Percentiles rank a stretch among this genome's conserved stretches.
These are phyloP conservation scores for Cardiospermum halicacabum DNA, from an alignment of 345 rosid species.

Conservation along the genomic window DNA sequence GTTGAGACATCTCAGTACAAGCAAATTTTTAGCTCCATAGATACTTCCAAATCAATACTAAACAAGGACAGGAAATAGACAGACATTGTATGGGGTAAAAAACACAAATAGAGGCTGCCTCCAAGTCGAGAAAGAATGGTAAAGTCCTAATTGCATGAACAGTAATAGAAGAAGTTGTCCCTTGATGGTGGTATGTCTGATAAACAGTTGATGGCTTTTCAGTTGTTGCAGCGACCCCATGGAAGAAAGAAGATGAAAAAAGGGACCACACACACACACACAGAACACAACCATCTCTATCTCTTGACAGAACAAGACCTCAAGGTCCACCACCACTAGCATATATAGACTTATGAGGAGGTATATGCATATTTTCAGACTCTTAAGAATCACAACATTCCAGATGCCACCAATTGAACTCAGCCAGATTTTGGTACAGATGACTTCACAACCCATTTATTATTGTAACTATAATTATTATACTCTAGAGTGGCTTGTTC, in stretches of 20 bases:
- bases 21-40: background rate
- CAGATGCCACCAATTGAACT: background rate
- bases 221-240: constrained; percentile 10
- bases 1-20: background rate
- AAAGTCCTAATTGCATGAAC: background rate
- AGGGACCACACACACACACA: constrained; percentile 12
- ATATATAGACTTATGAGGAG: background rate
- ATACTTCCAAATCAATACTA: background rate
- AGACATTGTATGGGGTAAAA: constrained; percentile 6
- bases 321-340: constrained; percentile 22
- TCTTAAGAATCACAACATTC: constrained; percentile 3
- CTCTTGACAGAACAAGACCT: constrained; percentile 16
- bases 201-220: constrained; percentile 21
- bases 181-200: constrained; percentile 13
- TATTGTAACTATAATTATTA: no score
- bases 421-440: constrained; percentile 8
- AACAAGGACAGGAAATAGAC: constrained; percentile 6
- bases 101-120: constrained; percentile 1
- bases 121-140: background rate
- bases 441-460: background rate
- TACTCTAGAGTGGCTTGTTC: background rate
- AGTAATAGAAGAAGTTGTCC: no score
- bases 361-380: constrained; percentile 16
- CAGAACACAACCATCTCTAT: constrained; percentile 15
- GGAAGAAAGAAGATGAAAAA: background rate